Evolutionary conservation across 257 asterid species (phyloP).

Genomic region (Anisodus acutangulus): DNA sequence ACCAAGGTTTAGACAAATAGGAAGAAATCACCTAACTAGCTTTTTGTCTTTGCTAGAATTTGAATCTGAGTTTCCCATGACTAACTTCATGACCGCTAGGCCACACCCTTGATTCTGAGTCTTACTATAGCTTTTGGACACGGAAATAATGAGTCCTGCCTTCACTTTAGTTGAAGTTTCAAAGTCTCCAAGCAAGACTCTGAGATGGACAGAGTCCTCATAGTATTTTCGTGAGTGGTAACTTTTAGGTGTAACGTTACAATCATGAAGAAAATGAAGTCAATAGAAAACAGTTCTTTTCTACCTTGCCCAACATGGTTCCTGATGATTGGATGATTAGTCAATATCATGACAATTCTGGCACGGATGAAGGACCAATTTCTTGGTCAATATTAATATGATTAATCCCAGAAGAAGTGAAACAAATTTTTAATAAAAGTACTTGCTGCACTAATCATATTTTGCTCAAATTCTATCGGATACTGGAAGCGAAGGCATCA

Average conservation of each 20-base stretch:
- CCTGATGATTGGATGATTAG: neutral
- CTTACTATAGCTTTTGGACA: neutral
- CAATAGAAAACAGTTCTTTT: neutral
- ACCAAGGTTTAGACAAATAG: too few species aligned
- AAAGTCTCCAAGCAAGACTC: neutral
- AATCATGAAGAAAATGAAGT: conserved; percentile 12
- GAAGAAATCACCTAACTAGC: too few species aligned
- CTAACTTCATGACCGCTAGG: neutral
- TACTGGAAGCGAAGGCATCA: neutral
- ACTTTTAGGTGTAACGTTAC: neutral
- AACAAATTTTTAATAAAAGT: too few species aligned
- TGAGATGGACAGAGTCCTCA: neutral
- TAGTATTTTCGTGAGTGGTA: neutral
- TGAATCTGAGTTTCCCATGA: neutral
- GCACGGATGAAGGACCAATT: neutral
- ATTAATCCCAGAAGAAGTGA: neutral
- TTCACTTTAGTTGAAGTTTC: conserved; percentile 12
- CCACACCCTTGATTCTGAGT: neutral
- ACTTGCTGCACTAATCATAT: neutral
- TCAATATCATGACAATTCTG: neutral
- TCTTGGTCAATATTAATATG: neutral
- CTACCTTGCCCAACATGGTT: neutral
- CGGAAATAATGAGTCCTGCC: neutral
- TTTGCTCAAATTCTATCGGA: neutral
- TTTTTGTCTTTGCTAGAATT: too few species aligned